phyloP scores from a whole-genome alignment of 2,329 filamentous ascomycete genomes.

The Colletotrichum paranaense region DNA sequence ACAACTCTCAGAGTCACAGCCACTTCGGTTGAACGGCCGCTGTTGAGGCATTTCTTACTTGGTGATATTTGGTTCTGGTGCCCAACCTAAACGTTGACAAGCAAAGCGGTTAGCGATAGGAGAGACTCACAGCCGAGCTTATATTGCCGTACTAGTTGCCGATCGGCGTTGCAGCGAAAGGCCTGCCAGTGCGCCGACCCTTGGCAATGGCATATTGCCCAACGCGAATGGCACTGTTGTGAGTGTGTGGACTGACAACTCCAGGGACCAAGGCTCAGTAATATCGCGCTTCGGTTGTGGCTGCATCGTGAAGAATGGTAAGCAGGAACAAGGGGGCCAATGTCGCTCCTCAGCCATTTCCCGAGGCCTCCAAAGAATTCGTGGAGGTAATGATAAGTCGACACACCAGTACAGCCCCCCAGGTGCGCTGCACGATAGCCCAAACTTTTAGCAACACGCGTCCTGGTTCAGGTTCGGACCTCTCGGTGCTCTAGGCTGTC shows the following conservation, averaged over 20 bases:
- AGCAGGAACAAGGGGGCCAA: neutral
- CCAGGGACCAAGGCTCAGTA: neutral
- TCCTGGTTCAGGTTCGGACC: conserved; percentile 13
- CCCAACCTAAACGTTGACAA: neutral
- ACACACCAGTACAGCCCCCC: neutral
- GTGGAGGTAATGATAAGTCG: neutral
- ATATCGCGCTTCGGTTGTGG: neutral
- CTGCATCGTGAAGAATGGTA: neutral
- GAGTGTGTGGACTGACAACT: neutral
- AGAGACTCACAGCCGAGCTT: neutral
- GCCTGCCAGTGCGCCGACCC: neutral
- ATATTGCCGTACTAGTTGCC: conserved; percentile 1
- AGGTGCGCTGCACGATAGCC: conserved; percentile 7
- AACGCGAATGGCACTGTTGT: neutral
- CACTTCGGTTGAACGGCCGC: neutral
- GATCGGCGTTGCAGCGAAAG: neutral
- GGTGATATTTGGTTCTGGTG: neutral
- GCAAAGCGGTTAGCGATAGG: neutral
- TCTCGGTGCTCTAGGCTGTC: neutral
- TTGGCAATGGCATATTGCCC: neutral
- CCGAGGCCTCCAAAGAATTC: conserved; percentile 14
- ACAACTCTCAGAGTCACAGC: neutral
- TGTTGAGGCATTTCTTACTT: conserved; percentile 7
- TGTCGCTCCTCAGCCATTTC: neutral
- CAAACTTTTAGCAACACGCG: conserved; percentile 19